Percentiles rank a stretch among this genome's conserved stretches.
These are phyloP conservation scores for Colletotrichum sublineola DNA, from an alignment of 2,329 filamentous ascomycete genomes.

Conservation along the genomic window DNA sequence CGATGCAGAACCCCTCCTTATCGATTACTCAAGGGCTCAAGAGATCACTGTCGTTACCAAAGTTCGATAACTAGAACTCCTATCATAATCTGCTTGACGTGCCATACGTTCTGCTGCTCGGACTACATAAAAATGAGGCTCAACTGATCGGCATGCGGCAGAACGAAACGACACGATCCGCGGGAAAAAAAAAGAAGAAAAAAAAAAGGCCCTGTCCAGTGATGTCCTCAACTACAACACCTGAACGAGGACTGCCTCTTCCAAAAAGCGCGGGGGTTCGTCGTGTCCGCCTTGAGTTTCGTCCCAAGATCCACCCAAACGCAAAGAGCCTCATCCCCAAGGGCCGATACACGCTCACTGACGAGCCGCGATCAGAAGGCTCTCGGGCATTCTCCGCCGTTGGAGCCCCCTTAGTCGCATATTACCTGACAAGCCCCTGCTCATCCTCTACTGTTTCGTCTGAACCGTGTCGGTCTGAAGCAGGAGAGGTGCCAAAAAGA, in stretches of 20 bases:
- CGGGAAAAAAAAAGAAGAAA: accelerated
- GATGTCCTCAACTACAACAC: neutral
- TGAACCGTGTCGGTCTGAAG: slow-evolving; percentile 6
- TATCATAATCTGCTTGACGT: neutral
- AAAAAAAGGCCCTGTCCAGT: neutral
- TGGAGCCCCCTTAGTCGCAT: neutral
- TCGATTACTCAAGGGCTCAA: neutral
- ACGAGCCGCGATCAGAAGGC: neutral
- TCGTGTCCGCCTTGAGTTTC: slow-evolving; percentile 8
- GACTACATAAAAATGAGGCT: neutral
- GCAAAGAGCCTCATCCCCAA: neutral
- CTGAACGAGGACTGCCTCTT: neutral
- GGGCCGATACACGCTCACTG: neutral
- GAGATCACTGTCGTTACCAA: neutral
- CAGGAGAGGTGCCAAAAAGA: neutral
- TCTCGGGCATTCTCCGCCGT: neutral
- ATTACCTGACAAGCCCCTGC: neutral
- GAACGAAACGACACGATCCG: neutral
- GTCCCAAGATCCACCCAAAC: slow-evolving; percentile 15
- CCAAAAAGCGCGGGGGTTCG: neutral
- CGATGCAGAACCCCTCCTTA: neutral
- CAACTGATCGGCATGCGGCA: neutral
- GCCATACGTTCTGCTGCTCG: neutral
- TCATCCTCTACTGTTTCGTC: slow-evolving; percentile 12
- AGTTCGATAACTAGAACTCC: too few species aligned